Percentiles rank a stretch among this genome's conserved stretches.
phyloP scores from a whole-genome alignment of 352 stramenopile species.

The Aphanomyces euteiches region DNA sequence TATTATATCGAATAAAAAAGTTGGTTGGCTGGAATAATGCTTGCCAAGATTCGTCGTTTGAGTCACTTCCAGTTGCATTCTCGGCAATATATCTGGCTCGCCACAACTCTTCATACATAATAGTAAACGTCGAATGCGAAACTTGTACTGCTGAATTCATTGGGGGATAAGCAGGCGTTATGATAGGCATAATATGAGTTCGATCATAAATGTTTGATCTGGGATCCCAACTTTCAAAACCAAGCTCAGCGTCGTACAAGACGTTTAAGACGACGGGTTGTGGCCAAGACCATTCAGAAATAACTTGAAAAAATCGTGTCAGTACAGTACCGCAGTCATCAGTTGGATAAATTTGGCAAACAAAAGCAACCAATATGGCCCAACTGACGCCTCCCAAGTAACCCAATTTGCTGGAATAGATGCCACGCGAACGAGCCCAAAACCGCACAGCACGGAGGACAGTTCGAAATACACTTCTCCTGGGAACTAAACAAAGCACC shows the following conservation, averaged over 20 bases:
- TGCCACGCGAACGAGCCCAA: constrained; percentile 84
- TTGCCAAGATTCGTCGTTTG: constrained; percentile 42
- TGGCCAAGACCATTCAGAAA: constrained; percentile 81
- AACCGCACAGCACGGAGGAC: constrained; percentile 66
- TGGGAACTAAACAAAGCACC: constrained; percentile 88
- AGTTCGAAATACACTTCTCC: constrained; percentile 85
- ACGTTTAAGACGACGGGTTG: constrained; percentile 83
- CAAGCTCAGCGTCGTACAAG: constrained; percentile 71
- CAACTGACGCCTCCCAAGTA: constrained; percentile 98
- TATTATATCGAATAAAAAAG: constrained; percentile 81
- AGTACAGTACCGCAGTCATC: constrained; percentile 70
- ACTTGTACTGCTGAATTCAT: constrained; percentile 99
- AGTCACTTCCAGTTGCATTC: constrained; percentile 49
- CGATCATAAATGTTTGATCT: constrained; percentile 80
- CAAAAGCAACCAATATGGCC: constrained; percentile 95
- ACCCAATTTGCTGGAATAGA: constrained; percentile 96
- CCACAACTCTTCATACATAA: constrained; percentile 92
- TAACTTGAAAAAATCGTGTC: constrained; percentile 78
- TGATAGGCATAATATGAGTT: constrained; percentile 96
- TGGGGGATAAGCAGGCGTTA: constrained; percentile 96
- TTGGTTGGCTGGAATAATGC: constrained; percentile 76
- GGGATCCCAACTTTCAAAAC: constrained; percentile 87
- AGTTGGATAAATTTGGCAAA: constrained; percentile 86
- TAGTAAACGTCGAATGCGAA: constrained; percentile 86
- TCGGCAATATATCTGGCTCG: constrained; percentile 66